Conservation (phyloP, 345 rosid genomes). For the Streptanthus diversifolius region DNA sequence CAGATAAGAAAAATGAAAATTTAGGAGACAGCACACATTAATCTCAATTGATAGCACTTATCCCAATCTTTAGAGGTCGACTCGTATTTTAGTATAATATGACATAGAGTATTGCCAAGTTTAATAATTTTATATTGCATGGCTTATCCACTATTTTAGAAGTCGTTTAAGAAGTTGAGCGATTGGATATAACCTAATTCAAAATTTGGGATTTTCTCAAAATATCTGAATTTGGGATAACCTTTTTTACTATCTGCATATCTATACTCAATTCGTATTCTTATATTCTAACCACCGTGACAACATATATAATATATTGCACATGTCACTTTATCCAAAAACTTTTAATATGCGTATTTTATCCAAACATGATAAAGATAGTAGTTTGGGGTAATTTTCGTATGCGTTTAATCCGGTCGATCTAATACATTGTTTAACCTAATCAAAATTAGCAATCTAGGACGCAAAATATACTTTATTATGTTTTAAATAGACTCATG, state of each 20-base stretch:
- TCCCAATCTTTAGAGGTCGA: not conserved
- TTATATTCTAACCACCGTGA: conserved; percentile 6
- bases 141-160: conserved; percentile 17
- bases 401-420: not conserved
- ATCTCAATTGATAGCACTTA: no score
- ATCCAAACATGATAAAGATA: not conserved
- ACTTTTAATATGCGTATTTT: not conserved
- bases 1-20: no score
- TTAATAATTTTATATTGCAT: not conserved
- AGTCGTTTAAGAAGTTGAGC: not conserved
- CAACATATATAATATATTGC: not conserved
- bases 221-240: conserved; percentile 2
- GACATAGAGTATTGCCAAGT: not conserved
- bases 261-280: not conserved
- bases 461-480: not conserved
- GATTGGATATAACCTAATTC: conserved; percentile 14
- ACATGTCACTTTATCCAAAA: conserved; percentile 15
- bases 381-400: not conserved
- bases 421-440: not conserved
- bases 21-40: no score
- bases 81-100: not conserved
- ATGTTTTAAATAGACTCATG: not conserved
- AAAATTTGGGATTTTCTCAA: conserved; percentile 19
- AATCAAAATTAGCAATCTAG: no score
- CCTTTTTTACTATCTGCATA: not conserved